Base-by-base conservation (phyloP, 1,284 basidiomycete species). In the Pseudozyma pruni region DNA sequence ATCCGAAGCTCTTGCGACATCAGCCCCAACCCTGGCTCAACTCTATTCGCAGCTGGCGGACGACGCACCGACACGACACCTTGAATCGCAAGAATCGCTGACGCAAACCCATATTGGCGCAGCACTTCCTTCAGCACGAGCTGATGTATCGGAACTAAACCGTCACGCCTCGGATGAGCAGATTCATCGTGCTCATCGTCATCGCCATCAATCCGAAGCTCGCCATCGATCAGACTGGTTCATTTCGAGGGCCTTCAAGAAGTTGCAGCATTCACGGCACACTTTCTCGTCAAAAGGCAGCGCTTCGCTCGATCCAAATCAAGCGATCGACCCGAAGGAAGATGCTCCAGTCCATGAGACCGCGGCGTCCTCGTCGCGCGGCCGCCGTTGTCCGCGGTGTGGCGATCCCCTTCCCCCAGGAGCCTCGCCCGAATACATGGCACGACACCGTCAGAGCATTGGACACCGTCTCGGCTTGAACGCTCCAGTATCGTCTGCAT, bases 381-480 rank as follows among this genome's bases (percentile, higher is more conserved):
- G 29, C 19, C 22, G 19, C 13, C 50, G 58, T 8, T 62, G 60
- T 39, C 39, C 43, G 10, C 56, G 44, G 10, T 69, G 66, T 19
- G 66, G 66, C 2, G 66, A 69, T 23, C 3, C 8, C 9, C 42
- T 69, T 7, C 59, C 66, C 6, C 19, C 29, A 3, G 23, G 54
- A 6, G 40, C 50, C 10, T 54, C 66, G n/a, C 43, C 42, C 11
- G 51, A 58, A 35, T 51, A 44, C 11, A 39, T 69, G 50, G 55
- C 59, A 7, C 33, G 34, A 16, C 67, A 70, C 34, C 60, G 67
- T 16, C 60, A 70, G 33, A 70, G 60, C 20, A 70, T 70, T 22
- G 48, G 56, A 0, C 67, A 70, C 34, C 67, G 67, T 5, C 37
- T 70, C 13, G 67, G 67, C 5, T 49, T 63, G 22, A 60, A 60